Base-by-base conservation (phyloP, 139 green algal species). In the Chlorella ohadii region DNA sequence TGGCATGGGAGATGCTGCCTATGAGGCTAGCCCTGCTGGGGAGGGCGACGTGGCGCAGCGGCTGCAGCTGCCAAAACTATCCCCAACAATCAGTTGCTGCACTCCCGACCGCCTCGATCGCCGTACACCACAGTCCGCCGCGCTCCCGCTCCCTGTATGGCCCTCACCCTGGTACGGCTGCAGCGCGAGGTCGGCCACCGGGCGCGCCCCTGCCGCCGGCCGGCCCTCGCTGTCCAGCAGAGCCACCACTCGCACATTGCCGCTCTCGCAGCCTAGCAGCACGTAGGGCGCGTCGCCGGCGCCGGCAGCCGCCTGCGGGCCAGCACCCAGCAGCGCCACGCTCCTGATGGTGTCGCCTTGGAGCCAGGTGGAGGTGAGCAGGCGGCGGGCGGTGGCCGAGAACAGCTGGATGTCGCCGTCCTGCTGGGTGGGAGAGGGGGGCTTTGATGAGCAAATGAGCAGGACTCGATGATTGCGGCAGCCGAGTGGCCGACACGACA, bases 371-470 rank as follows among this genome's bases (percentile, higher is more conserved):
- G 47, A 82, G 59, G 88, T 82, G 4, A 92, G 67, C 44, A 93
- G 56, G 38, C 31, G 59, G 38, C 79, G 78, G 22, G 59, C 59
- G 25, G 65, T 36, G 22, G 89, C 33, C 55, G 82, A 84, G 66
- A 86, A 93, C 19, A 93, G 85, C 79, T 93, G 88, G 39, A 89
- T 64, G 44, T 91, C 82, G 16, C 89, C 90, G 13, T 85, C 84
- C 80, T 90, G 51, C 51, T 20, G 19, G 51, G 15, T 59, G 19
- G 9, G 11, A 22, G 2, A 59, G 51, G 51, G 15, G 51, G 12
- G 11, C 19, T 6, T 51, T 6, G 44, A 9, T 51, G 44, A 16
- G 44, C n/a, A n/a, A 51, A 51, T 51, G 44, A 9, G 44, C 9
- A 9, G 44, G 9, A 51, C 44, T 16, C 9, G 44, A n/a, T n/a